A percentile compares a stretch with the other conserved stretches of the same genome.
Conservation (phyloP, 2,329 filamentous ascomycete genomes). For the Phialophora macrospora region DNA sequence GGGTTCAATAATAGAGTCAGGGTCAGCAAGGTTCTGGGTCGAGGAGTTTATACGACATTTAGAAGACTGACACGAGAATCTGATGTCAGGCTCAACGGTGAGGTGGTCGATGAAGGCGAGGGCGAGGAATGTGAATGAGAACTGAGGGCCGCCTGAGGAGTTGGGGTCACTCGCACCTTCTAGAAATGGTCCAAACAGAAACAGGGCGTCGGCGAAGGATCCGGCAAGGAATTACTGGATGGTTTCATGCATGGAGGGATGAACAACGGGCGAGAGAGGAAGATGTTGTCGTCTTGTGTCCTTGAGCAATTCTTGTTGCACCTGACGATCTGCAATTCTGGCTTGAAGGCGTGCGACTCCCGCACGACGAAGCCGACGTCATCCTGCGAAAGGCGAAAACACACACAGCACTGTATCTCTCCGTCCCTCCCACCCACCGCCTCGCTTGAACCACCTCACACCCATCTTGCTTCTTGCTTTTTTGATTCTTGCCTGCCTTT, state of each 20-base stretch:
- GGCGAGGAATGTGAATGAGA: constrained; percentile 4
- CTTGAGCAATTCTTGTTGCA: not conserved
- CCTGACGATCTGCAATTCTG: constrained; percentile 4
- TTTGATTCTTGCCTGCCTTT: not conserved
- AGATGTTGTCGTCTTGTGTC: constrained; percentile 2
- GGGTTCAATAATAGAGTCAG: not conserved
- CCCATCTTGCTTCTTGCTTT: not conserved
- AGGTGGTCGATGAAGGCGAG: not conserved
- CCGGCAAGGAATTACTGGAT: not conserved
- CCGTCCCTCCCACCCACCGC: not conserved
- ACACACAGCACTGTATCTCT: not conserved
- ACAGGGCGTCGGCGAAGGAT: not conserved
- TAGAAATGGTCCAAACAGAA: constrained; percentile 3
- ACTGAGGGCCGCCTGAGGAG: not conserved
- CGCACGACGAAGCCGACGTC: constrained; percentile 1
- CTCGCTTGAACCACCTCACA: not conserved
- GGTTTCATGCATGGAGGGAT: not conserved
- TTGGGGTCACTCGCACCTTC: constrained; percentile 15
- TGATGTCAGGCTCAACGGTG: constrained; percentile 12
- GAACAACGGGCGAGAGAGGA: not conserved
- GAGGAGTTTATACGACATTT: not conserved
- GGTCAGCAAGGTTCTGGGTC: not conserved
- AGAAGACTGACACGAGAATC: not conserved
- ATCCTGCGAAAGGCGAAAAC: not conserved
- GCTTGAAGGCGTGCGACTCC: not conserved